These are phyloP conservation scores for Nemania sp. DNA, from an alignment of 2,329 filamentous ascomycete genomes.

Conservation along the genomic window DNA sequence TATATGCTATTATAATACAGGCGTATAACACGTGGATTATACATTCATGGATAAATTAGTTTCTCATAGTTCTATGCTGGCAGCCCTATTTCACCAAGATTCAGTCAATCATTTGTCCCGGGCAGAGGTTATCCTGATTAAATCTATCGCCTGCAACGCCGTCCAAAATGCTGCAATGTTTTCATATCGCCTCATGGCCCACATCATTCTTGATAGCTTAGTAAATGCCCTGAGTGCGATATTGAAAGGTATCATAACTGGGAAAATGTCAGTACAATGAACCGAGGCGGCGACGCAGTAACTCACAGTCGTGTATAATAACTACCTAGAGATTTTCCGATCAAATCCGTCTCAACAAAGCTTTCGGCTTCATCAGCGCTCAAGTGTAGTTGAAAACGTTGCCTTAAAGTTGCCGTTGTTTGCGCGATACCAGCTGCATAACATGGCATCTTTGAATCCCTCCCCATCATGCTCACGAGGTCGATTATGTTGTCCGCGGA, in stretches of 20 bases:
- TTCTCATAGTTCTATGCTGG: conserved; percentile 31
- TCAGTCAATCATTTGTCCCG: conserved; percentile 32
- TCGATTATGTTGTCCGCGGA: conserved; percentile 82
- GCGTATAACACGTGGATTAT: conserved; percentile 19
- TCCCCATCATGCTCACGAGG: conserved; percentile 82
- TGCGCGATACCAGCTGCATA: conserved; percentile 75
- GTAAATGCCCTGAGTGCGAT: conserved; percentile 86
- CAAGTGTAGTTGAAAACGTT: conserved; percentile 80
- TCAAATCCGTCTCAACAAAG: conserved; percentile 79
- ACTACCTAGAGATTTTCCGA: conserved; percentile 80
- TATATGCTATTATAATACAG: background rate
- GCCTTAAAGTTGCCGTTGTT: conserved; percentile 70
- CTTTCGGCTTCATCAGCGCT: conserved; percentile 80
- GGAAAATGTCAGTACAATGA: conserved; percentile 6
- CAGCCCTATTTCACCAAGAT: conserved; percentile 26
- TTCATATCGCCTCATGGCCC: conserved; percentile 28
- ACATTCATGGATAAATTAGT: conserved; percentile 21
- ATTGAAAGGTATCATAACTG: conserved; percentile 85
- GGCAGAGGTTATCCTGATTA: conserved; percentile 36
- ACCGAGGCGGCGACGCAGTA: background rate
- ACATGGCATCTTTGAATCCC: conserved; percentile 82
- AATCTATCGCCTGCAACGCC: conserved; percentile 41
- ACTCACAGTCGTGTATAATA: conserved; percentile 84
- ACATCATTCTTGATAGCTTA: conserved; percentile 46
- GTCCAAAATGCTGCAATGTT: conserved; percentile 40